Evolutionary conservation across 208 protist species (phyloP).

Genomic region (Acanthamoeba castellanii): DNA sequence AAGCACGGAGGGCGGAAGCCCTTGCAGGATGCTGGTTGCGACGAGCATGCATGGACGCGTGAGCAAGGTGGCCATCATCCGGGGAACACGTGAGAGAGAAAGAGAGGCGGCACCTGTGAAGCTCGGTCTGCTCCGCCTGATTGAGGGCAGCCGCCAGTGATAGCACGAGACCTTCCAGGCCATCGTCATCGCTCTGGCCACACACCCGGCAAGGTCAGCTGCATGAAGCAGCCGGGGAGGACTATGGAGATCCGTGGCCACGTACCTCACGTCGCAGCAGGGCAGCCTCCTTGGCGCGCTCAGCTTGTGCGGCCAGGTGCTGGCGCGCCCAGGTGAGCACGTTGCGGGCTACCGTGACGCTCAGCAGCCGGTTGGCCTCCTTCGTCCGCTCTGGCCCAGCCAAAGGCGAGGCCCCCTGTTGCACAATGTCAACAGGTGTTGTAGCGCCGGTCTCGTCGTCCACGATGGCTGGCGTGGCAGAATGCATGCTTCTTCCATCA

Average conservation of each 20-base stretch:
- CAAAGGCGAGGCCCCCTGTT: not conserved
- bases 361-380: not conserved
- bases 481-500: not conserved
- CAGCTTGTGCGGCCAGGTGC: not conserved
- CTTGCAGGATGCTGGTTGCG: not conserved
- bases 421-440: not conserved
- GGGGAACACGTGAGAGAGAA: not conserved
- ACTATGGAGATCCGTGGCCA: not conserved
- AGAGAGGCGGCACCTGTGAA: not conserved
- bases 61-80: not conserved
- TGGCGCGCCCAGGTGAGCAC: slow-evolving; percentile 24
- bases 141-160: slow-evolving; percentile 19
- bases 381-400: not conserved
- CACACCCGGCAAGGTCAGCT: not conserved
- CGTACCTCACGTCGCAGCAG: not conserved
- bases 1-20: slow-evolving; percentile 9
- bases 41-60: not conserved
- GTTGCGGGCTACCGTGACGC: slow-evolving; percentile 5
- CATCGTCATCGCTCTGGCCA: not conserved
- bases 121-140: not conserved
- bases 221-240: too few species aligned
- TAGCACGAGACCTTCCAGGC: not conserved
- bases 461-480: not conserved
- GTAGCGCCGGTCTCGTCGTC: not conserved
- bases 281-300: not conserved